A percentile compares a stretch with the other conserved stretches of the same genome.
Conservation (phyloP, 2,329 filamentous ascomycete genomes). For the Aspergillus glaucus region DNA sequence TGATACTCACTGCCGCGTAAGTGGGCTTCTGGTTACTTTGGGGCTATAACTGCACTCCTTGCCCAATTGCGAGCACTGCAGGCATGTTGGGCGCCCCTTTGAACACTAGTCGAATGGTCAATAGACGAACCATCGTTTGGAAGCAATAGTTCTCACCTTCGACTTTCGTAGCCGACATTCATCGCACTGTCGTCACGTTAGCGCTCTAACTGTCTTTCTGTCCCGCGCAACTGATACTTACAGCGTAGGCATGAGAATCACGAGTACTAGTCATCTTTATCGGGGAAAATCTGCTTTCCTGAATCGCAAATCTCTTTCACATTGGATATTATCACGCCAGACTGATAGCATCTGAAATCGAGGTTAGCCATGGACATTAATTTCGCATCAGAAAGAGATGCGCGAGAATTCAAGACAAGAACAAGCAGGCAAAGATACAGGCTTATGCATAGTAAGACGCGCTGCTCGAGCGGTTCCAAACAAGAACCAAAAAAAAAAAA, state of each 20-base stretch:
- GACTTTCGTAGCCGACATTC: conserved; percentile 36
- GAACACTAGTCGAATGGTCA: conserved; percentile 27
- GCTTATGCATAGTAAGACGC: too few relatives aligned
- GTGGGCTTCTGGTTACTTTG: conserved; percentile 35
- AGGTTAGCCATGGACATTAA: conserved; percentile 13
- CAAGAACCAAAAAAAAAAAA: too few relatives aligned
- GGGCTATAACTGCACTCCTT: conserved; percentile 39
- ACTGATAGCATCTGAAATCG: conserved; percentile 25
- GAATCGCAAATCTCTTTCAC: conserved; percentile 20
- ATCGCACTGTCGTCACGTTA: conserved; percentile 25
- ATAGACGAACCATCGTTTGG: neutral
- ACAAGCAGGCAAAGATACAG: too few relatives aligned
- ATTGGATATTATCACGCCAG: conserved; percentile 23
- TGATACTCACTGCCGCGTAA: conserved; percentile 36
- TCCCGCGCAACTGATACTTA: conserved; percentile 17
- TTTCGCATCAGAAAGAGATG: too few relatives aligned
- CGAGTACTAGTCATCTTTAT: conserved; percentile 35
- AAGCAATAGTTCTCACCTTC: conserved; percentile 20
- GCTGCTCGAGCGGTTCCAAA: too few relatives aligned
- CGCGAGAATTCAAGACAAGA: too few relatives aligned
- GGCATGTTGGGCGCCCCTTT: conserved; percentile 35
- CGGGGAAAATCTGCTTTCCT: conserved; percentile 13
- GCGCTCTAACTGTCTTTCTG: neutral
- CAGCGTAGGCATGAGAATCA: conserved; percentile 36
- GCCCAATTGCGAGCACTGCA: conserved; percentile 34